Conservation (phyloP, 176 grass and related monocot species). For the Chloris gayana region DNA sequence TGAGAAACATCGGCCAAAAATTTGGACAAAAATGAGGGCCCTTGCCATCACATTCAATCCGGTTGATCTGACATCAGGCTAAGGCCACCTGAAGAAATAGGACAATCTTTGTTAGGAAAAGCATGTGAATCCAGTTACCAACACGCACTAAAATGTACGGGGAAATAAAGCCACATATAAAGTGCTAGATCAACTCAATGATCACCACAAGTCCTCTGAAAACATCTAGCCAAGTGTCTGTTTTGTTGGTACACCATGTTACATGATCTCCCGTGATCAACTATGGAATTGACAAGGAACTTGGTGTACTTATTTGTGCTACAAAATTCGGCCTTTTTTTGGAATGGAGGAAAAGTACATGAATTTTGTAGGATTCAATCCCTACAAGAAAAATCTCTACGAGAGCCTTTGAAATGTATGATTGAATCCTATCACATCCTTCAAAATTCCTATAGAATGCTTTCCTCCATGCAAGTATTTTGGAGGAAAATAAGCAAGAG, state of each 20-base stretch:
- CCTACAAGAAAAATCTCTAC: no score
- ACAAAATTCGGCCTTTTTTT: no score
- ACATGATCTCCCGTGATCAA: conserved; percentile 27
- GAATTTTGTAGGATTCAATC: no score
- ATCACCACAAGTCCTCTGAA: conserved; percentile 31
- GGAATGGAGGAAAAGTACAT: no score
- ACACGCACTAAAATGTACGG: conserved; percentile 38
- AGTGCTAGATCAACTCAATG: conserved; percentile 22
- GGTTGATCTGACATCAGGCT: conserved; percentile 26
- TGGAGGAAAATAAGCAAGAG: no score
- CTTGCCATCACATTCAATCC: conserved; percentile 23
- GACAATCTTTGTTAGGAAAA: conserved; percentile 36
- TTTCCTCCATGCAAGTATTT: no score
- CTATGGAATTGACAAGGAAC: conserved; percentile 18
- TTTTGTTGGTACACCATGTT: conserved; percentile 33
- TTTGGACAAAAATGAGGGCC: conserved; percentile 12
- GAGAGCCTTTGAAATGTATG: no score
- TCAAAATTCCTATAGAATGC: no score
- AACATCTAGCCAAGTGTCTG: conserved; percentile 34
- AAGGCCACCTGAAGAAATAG: conserved; percentile 36
- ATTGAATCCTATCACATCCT: no score
- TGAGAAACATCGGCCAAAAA: neutral
- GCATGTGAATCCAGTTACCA: conserved; percentile 42
- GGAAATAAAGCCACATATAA: conserved; percentile 29
- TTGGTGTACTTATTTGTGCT: no score